Conservation (phyloP, 305 asterid genomes). For the Ajuga reptans region DNA sequence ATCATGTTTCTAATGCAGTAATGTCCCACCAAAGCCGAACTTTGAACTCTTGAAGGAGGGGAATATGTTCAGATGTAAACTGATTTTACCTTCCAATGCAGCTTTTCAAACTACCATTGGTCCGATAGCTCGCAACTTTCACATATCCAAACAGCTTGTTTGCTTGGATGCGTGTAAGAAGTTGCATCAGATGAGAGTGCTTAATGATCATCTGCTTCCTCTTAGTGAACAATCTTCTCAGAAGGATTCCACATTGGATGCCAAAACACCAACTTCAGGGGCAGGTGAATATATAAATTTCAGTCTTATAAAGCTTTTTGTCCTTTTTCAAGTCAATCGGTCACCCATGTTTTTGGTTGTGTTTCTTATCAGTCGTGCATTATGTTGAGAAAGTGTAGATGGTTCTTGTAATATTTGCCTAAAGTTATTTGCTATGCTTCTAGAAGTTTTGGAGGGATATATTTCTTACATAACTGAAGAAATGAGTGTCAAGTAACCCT, state of each 20-base stretch:
- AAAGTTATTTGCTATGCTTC: background rate
- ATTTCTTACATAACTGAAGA: background rate
- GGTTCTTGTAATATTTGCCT: background rate
- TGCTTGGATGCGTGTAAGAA: slow-evolving; percentile 85
- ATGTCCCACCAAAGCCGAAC: slow-evolving; percentile 40
- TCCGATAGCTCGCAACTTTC: slow-evolving; percentile 39
- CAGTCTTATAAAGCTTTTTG: background rate
- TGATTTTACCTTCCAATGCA: slow-evolving; percentile 71
- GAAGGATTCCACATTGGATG: slow-evolving; percentile 25
- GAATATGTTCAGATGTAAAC: slow-evolving; percentile 38
- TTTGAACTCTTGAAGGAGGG: slow-evolving; percentile 51
- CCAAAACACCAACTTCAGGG: slow-evolving; percentile 38
- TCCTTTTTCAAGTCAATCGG: background rate
- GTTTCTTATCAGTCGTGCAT: background rate
- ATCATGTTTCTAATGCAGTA: slow-evolving; percentile 34
- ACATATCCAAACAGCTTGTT: slow-evolving; percentile 57
- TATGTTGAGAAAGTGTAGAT: background rate
- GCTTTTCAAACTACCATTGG: slow-evolving; percentile 54
- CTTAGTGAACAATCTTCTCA: slow-evolving; percentile 27
- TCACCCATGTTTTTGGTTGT: background rate
- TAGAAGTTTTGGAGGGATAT: background rate
- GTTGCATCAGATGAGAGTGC: slow-evolving; percentile 65
- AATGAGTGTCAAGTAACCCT: background rate
- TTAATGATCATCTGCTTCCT: slow-evolving; percentile 57
- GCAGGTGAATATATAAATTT: slow-evolving; percentile 40